Evolutionary conservation across 2,329 filamentous ascomycete genomes (phyloP).

Genomic region (Blastomyces gilchristii): DNA sequence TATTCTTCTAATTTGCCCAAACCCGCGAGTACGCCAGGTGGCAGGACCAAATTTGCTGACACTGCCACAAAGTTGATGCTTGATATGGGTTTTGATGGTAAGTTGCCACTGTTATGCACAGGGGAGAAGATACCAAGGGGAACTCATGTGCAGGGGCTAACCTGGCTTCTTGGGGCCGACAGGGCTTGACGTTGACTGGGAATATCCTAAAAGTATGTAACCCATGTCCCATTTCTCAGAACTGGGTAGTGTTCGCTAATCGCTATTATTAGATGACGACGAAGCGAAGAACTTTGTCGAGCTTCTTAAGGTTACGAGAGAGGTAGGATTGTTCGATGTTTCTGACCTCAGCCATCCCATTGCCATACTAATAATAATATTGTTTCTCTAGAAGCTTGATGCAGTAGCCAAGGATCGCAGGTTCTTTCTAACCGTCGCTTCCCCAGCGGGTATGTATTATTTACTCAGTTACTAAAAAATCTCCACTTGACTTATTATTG

Average conservation of each 20-base stretch:
- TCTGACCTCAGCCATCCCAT: neutral
- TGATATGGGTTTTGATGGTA: slow-evolving; percentile 60
- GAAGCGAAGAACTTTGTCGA: slow-evolving; percentile 36
- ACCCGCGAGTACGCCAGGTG: slow-evolving; percentile 53
- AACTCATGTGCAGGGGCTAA: neutral
- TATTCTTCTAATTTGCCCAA: slow-evolving; percentile 67
- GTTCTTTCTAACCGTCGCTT: slow-evolving; percentile 42
- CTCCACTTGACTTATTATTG: neutral
- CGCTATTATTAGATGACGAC: slow-evolving; percentile 25
- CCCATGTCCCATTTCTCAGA: neutral
- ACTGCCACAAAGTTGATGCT: slow-evolving; percentile 65
- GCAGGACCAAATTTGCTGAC: slow-evolving; percentile 56
- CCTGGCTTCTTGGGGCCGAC: slow-evolving; percentile 1
- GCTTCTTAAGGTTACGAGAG: slow-evolving; percentile 34
- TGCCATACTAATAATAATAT: neutral
- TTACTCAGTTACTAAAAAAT: neutral
- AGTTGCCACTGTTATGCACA: slow-evolving; percentile 11
- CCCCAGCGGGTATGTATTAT: slow-evolving; percentile 33
- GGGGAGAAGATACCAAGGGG: neutral
- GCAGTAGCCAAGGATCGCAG: slow-evolving; percentile 25
- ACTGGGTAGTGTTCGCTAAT: neutral
- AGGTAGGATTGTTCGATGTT: slow-evolving; percentile 20
- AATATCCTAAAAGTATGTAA: slow-evolving; percentile 33
- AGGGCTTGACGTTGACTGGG: slow-evolving; percentile 41
- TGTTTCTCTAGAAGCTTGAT: slow-evolving; percentile 7